Percentiles rank a stretch among this genome's conserved stretches.
Evolutionary conservation across 805 yeast species (phyloP).

Genomic region (Saccharomycopsis synnaedendra): DNA sequence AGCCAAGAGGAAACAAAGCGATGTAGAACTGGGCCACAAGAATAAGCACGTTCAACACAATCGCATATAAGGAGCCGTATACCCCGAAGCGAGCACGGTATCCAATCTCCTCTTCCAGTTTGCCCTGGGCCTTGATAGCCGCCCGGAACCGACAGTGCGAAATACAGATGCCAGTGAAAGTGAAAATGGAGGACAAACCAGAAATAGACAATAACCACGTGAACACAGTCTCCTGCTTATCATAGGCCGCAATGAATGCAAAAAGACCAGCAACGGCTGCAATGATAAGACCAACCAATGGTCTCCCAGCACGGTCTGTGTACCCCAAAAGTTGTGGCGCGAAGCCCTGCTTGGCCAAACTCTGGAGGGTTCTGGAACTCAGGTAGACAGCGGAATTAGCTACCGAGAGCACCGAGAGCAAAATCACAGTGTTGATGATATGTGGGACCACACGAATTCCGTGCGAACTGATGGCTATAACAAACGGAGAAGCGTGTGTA

Average conservation of each 20-base stretch:
- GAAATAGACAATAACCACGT: conserved; percentile 54
- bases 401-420: conserved; percentile 63
- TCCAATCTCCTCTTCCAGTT: conserved; percentile 38
- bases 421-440: conserved; percentile 62
- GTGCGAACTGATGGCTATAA: conserved; percentile 52
- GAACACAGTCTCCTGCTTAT: conserved; percentile 46
- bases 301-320: conserved; percentile 49
- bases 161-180: conserved; percentile 49
- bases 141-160: conserved; percentile 48
- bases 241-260: conserved; percentile 56
- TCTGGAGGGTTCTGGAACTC: conserved; percentile 58
- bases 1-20: conserved; percentile 42
- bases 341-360: conserved; percentile 60
- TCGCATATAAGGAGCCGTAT: conserved; percentile 42
- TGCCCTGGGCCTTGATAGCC: conserved; percentile 46
- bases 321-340: conserved; percentile 37
- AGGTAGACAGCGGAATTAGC: conserved; percentile 69
- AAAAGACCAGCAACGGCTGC: conserved; percentile 47
- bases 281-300: conserved; percentile 40
- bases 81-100: conserved; percentile 40
- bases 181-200: conserved; percentile 50
- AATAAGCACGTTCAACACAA: conserved; percentile 36
- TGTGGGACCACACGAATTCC: conserved; percentile 26
- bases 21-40: conserved; percentile 56
- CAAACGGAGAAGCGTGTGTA: conserved; percentile 61